Percentiles rank a stretch among this genome's conserved stretches.
phyloP scores from a whole-genome alignment of 2,329 filamentous ascomycete species.

The Paraconiothyrium brasiliense region DNA sequence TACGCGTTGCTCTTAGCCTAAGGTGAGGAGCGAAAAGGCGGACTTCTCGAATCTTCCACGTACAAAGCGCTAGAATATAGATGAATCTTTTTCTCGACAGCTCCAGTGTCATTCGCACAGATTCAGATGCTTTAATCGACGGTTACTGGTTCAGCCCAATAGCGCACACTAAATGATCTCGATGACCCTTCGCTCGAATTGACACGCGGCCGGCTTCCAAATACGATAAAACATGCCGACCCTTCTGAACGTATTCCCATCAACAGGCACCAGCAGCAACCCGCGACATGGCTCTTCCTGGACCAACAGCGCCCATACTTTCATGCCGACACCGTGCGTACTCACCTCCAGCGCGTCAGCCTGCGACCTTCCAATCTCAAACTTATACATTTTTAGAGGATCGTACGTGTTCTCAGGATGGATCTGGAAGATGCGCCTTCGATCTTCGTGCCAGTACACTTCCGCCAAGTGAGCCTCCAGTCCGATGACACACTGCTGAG shows the following conservation, averaged over 20 bases:
- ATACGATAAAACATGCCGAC: constrained; percentile 22
- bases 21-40: not conserved
- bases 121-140: not conserved
- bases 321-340: not conserved
- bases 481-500: constrained; percentile 12
- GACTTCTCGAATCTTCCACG: not conserved
- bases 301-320: constrained; percentile 16
- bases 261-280: constrained; percentile 16
- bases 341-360: constrained; percentile 9
- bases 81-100: not conserved
- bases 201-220: constrained; percentile 1
- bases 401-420: not conserved
- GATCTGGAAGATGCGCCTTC: not conserved
- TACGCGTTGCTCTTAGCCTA: too few species aligned
- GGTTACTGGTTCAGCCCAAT: not conserved
- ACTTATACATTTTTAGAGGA: not conserved
- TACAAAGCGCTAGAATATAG: constrained; percentile 4
- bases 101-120: too few species aligned
- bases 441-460: constrained; percentile 15
- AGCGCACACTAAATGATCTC: too few species aligned
- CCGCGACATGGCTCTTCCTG: constrained; percentile 16
- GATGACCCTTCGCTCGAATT: not conserved
- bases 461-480: constrained; percentile 18
- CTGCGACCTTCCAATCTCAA: not conserved
- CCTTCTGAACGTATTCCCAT: constrained; percentile 15